These are phyloP conservation scores for Globisporangium yorkense DNA, from an alignment of 352 stramenopile genomes.

Conservation along the genomic window DNA sequence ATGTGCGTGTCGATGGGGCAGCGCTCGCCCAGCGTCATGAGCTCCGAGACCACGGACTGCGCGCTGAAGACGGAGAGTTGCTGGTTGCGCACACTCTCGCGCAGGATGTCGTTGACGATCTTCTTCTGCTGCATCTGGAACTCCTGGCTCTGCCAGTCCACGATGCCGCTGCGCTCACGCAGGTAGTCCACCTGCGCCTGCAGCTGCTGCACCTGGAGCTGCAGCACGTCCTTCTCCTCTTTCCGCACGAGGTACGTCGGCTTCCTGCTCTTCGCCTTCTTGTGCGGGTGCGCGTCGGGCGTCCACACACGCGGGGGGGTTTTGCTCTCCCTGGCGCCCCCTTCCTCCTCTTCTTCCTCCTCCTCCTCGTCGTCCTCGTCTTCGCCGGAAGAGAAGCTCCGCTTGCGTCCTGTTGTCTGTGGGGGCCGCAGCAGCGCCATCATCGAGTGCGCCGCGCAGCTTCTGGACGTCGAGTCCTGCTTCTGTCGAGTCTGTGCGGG, in stretches of 20 bases:
- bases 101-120: constrained; percentile 37
- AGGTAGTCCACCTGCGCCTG: constrained; percentile 33
- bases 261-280: constrained; percentile 28
- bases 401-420: background rate
- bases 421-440: background rate
- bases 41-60: constrained; percentile 40
- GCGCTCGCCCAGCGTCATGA: constrained; percentile 21
- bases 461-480: background rate
- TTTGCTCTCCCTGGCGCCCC: background rate
- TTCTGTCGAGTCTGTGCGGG: background rate
- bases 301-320: background rate
- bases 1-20: constrained; percentile 42
- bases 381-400: background rate
- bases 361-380: background rate
- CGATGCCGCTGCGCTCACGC: constrained; percentile 17
- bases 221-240: constrained; percentile 37
- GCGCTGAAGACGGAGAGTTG: constrained; percentile 35
- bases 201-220: constrained; percentile 29
- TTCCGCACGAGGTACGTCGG: constrained; percentile 46
- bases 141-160: constrained; percentile 16
- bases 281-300: constrained; percentile 11
- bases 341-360: background rate
- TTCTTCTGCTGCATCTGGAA: constrained; percentile 24
- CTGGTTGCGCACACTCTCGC: constrained; percentile 39
- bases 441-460: background rate